Conservation (phyloP, 148 eudicot genomes). For the Cornus suecica region DNA sequence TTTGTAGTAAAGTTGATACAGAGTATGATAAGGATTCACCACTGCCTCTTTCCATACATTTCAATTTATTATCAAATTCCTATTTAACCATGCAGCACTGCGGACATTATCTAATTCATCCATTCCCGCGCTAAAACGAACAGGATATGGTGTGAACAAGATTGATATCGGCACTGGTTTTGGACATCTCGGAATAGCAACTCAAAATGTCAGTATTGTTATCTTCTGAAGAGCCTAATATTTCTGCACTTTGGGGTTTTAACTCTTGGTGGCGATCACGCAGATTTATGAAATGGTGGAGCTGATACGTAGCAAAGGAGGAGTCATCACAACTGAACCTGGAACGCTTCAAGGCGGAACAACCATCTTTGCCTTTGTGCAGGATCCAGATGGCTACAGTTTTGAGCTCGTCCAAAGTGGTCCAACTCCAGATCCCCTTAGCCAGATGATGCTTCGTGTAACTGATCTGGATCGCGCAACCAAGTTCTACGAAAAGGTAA, state of each 20-base stretch:
- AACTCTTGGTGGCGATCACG: not conserved
- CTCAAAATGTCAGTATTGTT: conserved; percentile 44
- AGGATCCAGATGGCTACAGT: conserved; percentile 60
- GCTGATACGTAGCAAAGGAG: conserved; percentile 49
- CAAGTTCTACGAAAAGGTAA: not conserved
- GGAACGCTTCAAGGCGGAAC: conserved; percentile 52
- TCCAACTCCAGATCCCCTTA: not conserved
- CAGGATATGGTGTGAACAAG: conserved; percentile 51
- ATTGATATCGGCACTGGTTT: conserved; percentile 50
- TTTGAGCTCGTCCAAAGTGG: conserved; percentile 35
- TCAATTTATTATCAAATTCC: too few relatives aligned
- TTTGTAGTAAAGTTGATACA: conserved; percentile 47
- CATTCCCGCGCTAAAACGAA: not conserved
- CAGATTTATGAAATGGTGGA: conserved; percentile 51
- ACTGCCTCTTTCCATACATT: not conserved
- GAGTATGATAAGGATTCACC: conserved; percentile 14
- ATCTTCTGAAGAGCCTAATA: not conserved
- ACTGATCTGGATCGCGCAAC: not conserved
- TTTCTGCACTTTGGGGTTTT: not conserved
- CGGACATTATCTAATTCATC: too few relatives aligned
- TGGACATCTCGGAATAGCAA: conserved; percentile 56
- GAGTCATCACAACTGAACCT: conserved; percentile 43
- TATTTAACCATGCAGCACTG: too few relatives aligned
- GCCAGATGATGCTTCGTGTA: not conserved
- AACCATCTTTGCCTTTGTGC: conserved; percentile 44